Conservation (phyloP, 441 rosid genomes). For the Lepidium campestre region DNA sequence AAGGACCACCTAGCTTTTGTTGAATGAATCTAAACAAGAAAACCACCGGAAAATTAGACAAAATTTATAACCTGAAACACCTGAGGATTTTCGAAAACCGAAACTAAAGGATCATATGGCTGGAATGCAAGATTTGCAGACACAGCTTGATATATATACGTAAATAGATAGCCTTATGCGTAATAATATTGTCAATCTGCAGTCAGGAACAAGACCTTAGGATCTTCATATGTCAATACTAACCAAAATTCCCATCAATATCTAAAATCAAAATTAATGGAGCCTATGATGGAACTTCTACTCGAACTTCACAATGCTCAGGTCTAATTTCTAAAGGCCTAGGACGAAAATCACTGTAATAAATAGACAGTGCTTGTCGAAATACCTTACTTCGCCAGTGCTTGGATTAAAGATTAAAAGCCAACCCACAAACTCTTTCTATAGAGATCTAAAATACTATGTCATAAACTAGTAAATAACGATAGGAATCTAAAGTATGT, state of each 20-base stretch:
- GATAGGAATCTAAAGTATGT: neutral
- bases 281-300: neutral
- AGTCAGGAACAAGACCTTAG: neutral
- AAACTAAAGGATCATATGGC: neutral
- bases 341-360: neutral
- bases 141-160: neutral
- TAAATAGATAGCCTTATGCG: neutral
- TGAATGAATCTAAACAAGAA: constrained; percentile 55
- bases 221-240: neutral
- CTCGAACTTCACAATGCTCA: too few species aligned
- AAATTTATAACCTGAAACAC: neutral
- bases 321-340: too few species aligned
- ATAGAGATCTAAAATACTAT: neutral
- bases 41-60: neutral
- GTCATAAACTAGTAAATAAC: neutral
- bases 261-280: neutral
- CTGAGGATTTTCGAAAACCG: neutral
- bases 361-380: neutral
- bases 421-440: neutral
- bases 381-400: neutral
- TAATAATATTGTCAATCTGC: neutral
- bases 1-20: constrained; percentile 82
- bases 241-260: neutral
- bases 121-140: neutral
- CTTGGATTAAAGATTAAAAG: neutral